A percentile compares a stretch with the other conserved stretches of the same genome.
Conservation (phyloP, 2,329 filamentous ascomycete species). For the Daldinia eschscholtzii region DNA sequence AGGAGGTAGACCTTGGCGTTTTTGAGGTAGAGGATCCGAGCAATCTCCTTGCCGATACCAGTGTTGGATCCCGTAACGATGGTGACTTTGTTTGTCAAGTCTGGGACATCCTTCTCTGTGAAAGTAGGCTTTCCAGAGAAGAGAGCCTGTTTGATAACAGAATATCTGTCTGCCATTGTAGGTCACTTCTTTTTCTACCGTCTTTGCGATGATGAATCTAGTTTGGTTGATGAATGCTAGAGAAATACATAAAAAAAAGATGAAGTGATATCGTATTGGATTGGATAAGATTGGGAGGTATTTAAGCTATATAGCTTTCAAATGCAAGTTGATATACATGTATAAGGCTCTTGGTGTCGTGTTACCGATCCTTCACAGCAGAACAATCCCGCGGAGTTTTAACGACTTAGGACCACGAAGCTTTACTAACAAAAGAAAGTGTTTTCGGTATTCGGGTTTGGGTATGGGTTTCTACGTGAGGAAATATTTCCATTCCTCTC, state of each 20-base stretch:
- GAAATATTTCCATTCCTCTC: neutral
- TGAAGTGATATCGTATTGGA: neutral
- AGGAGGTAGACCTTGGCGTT: constrained; percentile 61
- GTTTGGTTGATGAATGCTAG: neutral
- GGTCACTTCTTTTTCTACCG: constrained; percentile 3
- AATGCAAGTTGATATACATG: neutral
- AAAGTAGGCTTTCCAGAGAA: constrained; percentile 36
- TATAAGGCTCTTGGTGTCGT: neutral
- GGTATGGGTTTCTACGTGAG: neutral
- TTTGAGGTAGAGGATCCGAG: constrained; percentile 56
- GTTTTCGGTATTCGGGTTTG: neutral
- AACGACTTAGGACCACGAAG: neutral
- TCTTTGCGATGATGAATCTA: neutral
- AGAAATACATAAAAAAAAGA: neutral
- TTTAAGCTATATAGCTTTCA: neutral
- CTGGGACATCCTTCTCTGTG: constrained; percentile 42
- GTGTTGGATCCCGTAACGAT: constrained; percentile 46
- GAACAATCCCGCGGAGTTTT: constrained; percentile 18
- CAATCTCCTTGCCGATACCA: constrained; percentile 57
- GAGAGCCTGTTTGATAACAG: constrained; percentile 16
- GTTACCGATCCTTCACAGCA: neutral
- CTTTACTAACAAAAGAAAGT: neutral
- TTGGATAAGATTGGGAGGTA: neutral
- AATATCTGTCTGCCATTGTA: constrained; percentile 21
- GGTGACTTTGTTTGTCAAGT: constrained; percentile 36